Evolutionary conservation across 2,329 filamentous ascomycete genomes (phyloP), one percentile per base, ranked within the genome.

Genomic region (Sclerotinia minor): DNA sequence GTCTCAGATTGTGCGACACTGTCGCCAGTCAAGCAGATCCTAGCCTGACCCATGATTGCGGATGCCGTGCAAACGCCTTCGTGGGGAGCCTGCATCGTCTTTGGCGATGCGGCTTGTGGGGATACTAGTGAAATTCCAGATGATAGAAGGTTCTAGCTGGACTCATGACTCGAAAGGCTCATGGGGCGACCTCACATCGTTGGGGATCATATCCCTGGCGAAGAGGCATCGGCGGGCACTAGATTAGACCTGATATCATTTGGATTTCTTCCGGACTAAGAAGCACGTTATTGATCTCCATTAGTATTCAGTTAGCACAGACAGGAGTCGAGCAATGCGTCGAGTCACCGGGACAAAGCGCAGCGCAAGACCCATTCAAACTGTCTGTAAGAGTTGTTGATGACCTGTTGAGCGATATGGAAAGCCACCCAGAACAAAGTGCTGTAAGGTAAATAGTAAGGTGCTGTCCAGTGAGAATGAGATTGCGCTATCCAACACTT

Each of bases 361-460:
- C 21, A 50, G 38, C 32, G 59, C n/a, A n/a, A 50, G 26, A 35
- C 45, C 50, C 59, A 21, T 50, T 19, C n/a, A 63, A 50, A 50
- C 32, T 50, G 45, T 35, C 8, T 50, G 45, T 32, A 50, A 63
- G 59, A 63, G 59, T 17, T 63, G 45, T 63, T 50, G 59, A 50
- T 50, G 45, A 11, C 59, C 17, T 61, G 59, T 49, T 49, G 45
- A 61, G 45, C 59, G 17, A 63, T 63, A 50, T 63, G 59, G 45
- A 63, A 50, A 63, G 59, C 59, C 35, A 63, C 59, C 59, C 45
- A 63, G 59, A 15, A 26, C 47, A 38, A 26, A 49, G n/a, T 50
- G 8, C 13, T 2, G 7, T 24, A 38, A 61, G 58, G 59, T 61
- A 21, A 61, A 50, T 61, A 50, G 29, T 50, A 50, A 50, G 32